Conservation (phyloP, 306 rosid species). For the Myrica gale region DNA sequence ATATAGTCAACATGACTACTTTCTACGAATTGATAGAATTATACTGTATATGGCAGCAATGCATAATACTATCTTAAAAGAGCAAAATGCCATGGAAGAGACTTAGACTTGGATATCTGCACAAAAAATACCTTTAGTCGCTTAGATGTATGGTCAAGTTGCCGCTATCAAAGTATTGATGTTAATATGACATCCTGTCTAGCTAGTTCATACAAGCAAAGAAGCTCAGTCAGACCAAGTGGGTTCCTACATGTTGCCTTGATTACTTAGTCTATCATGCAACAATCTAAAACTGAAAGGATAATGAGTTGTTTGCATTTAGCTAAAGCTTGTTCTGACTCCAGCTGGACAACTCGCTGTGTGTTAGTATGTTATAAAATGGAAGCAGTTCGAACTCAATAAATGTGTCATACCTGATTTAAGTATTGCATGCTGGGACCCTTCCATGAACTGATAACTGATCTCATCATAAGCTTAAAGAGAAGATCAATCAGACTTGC, state of each 20-base stretch:
- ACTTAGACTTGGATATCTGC: not conserved
- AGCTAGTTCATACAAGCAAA: not conserved
- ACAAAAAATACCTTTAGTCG: not conserved
- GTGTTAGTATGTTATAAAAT: not conserved
- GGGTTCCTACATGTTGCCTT: not conserved
- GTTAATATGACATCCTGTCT: not conserved
- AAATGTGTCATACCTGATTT: not conserved
- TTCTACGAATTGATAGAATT: not conserved
- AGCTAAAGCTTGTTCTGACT: not conserved
- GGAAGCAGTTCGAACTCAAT: not conserved
- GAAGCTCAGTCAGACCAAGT: not conserved
- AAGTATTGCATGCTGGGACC: not conserved
- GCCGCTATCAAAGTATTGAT: not conserved
- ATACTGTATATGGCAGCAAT: not conserved
- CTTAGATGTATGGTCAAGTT: not conserved
- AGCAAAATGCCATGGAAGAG: not conserved
- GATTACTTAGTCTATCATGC: not conserved
- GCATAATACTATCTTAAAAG: not conserved
- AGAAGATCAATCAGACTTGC: constrained; percentile 11
- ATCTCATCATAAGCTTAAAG: not conserved
- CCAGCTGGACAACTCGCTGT: not conserved
- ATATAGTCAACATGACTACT: not conserved
- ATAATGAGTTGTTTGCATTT: not conserved
- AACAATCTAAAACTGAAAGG: not conserved
- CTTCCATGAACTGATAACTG: not conserved